Base-by-base conservation (phyloP, 192 early-diverging fungal species). In the Coemansia asiatica region DNA sequence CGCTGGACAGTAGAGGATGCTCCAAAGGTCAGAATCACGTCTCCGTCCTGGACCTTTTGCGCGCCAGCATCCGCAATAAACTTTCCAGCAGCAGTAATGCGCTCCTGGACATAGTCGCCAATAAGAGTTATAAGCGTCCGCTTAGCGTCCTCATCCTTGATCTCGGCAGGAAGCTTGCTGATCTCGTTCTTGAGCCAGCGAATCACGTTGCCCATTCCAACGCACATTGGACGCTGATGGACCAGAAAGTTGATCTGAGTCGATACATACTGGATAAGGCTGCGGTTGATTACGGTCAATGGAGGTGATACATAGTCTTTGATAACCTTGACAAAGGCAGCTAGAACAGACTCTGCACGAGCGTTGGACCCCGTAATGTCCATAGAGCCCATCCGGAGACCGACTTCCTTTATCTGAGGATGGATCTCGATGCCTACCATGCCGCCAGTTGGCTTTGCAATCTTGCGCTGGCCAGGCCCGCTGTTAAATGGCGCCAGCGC, bases 181-280 rank as follows among this genome's bases (percentile, higher is more conserved):
- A 98, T 92, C 71, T 94, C 90, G 67, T 86, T 85, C 80, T 97
- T 98, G 38, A 99, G 73, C 63, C 87, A 90, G 40, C 94, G 86
- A 61, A 98, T 95, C 22, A 93, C 92, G 22, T 90, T 94, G 63
- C 90, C 89, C 95, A 99, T 97, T 72, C 91, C 91, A 28, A 93
- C 87, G n/a, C 92, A 91, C 85, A 98, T 87, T 6, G 90, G 85
- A 26, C 97, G 89, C 56, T 88, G 88, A 50, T 87, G 88, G 26
- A 89, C 85, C 46, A 99, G 74, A 66, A 94, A 96, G 63, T 88
- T 91, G 67, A 98, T 93, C 68, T 99, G 96, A 54, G 91, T 89
- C 68, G 90, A 88, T 50, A 99, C 66, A 63, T 96, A 85, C 23
- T 84, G 87, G 29, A 84, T 89, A 64, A 99, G 86, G 74, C 93